phyloP scores from a whole-genome alignment of 441 rosid genomes.

The Syzygium malaccense region DNA sequence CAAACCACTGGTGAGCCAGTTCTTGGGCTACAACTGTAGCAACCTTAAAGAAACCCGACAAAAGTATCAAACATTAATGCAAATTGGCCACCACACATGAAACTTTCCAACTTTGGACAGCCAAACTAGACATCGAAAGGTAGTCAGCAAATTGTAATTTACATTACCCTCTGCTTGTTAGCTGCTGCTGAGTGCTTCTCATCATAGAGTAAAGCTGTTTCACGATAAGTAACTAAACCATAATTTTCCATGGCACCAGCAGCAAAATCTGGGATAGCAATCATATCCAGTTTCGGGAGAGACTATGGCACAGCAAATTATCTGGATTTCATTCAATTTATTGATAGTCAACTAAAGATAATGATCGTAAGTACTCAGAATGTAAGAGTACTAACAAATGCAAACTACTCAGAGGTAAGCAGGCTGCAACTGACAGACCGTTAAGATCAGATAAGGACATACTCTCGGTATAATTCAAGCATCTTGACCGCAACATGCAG shows the following conservation, averaged over 20 bases:
- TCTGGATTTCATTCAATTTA: slow-evolving; percentile 21
- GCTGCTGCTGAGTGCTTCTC: slow-evolving; percentile 93
- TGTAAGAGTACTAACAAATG: neutral
- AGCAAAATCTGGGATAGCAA: slow-evolving; percentile 96
- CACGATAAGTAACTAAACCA: slow-evolving; percentile 91
- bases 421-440: neutral
- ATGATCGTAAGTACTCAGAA: neutral
- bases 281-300: slow-evolving; percentile 93
- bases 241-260: slow-evolving; percentile 99
- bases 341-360: neutral
- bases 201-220: slow-evolving; percentile 81
- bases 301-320: slow-evolving; percentile 85
- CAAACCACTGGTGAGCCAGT: slow-evolving; percentile 98
- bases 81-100: neutral
- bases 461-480: slow-evolving; percentile 80
- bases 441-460: slow-evolving; percentile 20
- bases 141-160: neutral
- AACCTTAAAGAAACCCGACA: slow-evolving; percentile 44
- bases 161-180: slow-evolving; percentile 81
- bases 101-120: neutral
- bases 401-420: neutral
- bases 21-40: slow-evolving; percentile 94
- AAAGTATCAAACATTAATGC: neutral
- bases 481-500: slow-evolving; percentile 82
- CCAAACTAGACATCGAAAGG: neutral